Evolutionary conservation across 164 flowering plant species (phyloP), one percentile per base, ranked within the genome.

Genomic region (Magnolia officinalis): DNA sequence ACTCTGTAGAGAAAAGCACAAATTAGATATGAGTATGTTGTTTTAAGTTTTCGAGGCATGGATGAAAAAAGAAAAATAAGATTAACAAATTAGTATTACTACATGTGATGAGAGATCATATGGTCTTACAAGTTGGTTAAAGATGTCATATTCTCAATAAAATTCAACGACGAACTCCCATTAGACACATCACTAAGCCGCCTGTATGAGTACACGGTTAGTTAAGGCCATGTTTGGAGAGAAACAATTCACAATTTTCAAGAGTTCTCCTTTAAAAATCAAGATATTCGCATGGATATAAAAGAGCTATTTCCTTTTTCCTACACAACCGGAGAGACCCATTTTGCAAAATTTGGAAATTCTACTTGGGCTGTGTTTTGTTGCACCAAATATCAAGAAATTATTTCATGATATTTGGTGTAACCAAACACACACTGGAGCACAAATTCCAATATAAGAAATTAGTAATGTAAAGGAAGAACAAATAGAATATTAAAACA

Each of bases 121-220:
- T n/a, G n/a, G 37, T 55, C 86, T 83, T 81, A 87, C 86, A 85
- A 72, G 49, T 49, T 68, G 4, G 73, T 75, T 61, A 87, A 78
- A 50, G 68, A 74, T 77, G 78, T 86, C 86, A 86, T 52, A 71
- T 76, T 76, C 69, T 59, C 79, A 13, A 85, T 80, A 77, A 85
- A 87, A 37, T 79, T 79, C 71, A 94, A 83, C 2, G 91, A 81
- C 18, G 90, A 89, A 84, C 88, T 88, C 65, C 86, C 87, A 80
- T 31, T 31, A 1, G 90, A 85, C 71, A 94, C 61, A 72, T 86
- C 96, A 81, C 90, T 85, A 81, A 94, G 83, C 65, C 89, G 84
- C 94, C 98, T 94, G 65, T 50, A 74, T 1, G 16, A 49, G 31
- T 29, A 64, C n/a, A 21, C 37, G 1, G 4, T 31, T 31, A 16